These are phyloP conservation scores for Colletotrichum viniferum DNA, from an alignment of 2,329 filamentous ascomycete genomes.

Conservation along the genomic window DNA sequence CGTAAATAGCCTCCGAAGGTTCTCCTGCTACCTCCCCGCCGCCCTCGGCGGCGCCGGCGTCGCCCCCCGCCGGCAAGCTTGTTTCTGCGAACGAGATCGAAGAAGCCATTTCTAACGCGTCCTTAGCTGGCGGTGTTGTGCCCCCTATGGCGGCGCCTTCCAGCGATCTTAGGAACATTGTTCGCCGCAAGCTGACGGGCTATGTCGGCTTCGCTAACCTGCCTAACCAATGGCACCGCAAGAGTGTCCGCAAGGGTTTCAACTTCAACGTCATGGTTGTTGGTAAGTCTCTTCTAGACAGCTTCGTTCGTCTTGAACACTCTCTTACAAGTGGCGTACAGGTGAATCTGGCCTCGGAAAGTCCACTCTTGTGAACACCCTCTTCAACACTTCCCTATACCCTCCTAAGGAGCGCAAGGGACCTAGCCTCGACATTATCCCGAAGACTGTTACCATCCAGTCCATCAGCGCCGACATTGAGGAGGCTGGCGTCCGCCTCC, in stretches of 20 bases:
- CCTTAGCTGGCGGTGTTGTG: constrained; percentile 27
- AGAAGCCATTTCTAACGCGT: constrained; percentile 40
- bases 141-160: constrained; percentile 48
- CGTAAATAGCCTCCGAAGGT: constrained; percentile 48
- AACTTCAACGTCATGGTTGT: constrained; percentile 99
- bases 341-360: constrained; percentile 99
- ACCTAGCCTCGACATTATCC: constrained; percentile 95
- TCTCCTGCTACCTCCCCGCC: constrained; percentile 43
- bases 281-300: constrained; percentile 66
- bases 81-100: constrained; percentile 35
- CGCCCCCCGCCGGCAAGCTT: constrained; percentile 44
- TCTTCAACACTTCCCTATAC: constrained; percentile 99
- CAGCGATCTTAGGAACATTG: constrained; percentile 88
- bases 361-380: constrained; percentile 97
- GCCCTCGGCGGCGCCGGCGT: constrained; percentile 42
- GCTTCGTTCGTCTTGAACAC: background rate
- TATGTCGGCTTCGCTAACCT: constrained; percentile 99
- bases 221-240: constrained; percentile 99
- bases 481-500: constrained; percentile 95
- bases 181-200: constrained; percentile 95
- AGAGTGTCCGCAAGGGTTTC: constrained; percentile 99
- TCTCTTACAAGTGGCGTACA: constrained; percentile 40
- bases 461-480: constrained; percentile 97
- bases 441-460: constrained; percentile 95
- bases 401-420: constrained; percentile 98